A percentile compares a stretch with the other conserved stretches of the same genome.
These are phyloP conservation scores for Artomyces pyxidatus DNA, from an alignment of 768 basidiomycete species.

Conservation along the genomic window DNA sequence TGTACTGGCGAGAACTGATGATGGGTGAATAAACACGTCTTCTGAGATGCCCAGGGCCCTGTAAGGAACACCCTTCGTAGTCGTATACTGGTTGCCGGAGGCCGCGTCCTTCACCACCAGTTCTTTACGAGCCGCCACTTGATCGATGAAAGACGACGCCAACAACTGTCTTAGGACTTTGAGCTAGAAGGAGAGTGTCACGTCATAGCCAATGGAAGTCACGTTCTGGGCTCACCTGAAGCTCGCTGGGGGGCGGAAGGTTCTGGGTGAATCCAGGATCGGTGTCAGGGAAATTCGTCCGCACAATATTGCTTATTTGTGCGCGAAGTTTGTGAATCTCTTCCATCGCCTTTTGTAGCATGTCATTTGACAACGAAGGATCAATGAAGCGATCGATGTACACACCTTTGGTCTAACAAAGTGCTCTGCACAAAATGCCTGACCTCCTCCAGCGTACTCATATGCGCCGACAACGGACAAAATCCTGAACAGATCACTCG, in stretches of 20 bases:
- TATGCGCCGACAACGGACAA: conserved; percentile 96
- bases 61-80: conserved; percentile 76
- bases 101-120: conserved; percentile 50
- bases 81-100: conserved; percentile 61
- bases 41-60: conserved; percentile 70
- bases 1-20: conserved; percentile 61
- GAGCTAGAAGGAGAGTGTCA: conserved; percentile 41
- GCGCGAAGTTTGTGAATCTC: conserved; percentile 93
- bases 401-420: conserved; percentile 91
- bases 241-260: conserved; percentile 66
- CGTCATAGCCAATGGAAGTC: background rate
- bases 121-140: conserved; percentile 89
- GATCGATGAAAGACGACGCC: conserved; percentile 88
- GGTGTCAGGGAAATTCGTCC: conserved; percentile 61
- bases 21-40: conserved; percentile 90
- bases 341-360: conserved; percentile 75
- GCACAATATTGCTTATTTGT: conserved; percentile 82
- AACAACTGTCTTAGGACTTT: conserved; percentile 86
- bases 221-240: conserved; percentile 51
- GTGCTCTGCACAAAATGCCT: conserved; percentile 77
- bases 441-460: conserved; percentile 80
- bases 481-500: conserved; percentile 81
- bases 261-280: conserved; percentile 55
- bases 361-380: background rate
- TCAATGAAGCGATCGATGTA: conserved; percentile 11